These are phyloP conservation scores for Brettanomyces sp. DNA, from an alignment of 805 yeast genomes.

Conservation along the genomic window DNA sequence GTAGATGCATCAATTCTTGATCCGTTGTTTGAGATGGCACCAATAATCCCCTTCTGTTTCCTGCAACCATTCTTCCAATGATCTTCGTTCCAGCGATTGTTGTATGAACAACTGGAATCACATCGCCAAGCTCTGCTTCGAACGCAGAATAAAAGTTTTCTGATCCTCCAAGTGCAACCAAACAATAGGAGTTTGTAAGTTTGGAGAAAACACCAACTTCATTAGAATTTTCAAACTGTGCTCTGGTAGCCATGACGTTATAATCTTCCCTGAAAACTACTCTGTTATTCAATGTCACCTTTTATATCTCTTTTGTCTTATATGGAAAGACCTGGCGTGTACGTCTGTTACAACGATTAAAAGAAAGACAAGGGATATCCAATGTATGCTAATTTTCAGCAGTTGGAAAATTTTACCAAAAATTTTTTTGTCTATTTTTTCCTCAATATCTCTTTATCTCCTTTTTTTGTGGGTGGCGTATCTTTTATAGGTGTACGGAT, in stretches of 20 bases:
- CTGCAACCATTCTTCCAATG: slow-evolving; percentile 97
- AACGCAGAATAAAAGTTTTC: slow-evolving; percentile 79
- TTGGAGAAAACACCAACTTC: slow-evolving; percentile 93
- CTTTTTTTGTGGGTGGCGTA: no score
- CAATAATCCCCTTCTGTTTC: slow-evolving; percentile 92
- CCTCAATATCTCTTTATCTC: background rate
- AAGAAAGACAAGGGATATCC: no score
- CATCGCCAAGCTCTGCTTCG: slow-evolving; percentile 96
- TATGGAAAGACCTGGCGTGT: no score
- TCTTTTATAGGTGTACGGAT: no score
- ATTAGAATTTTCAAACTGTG: slow-evolving; percentile 72
- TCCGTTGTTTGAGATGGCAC: slow-evolving; percentile 98
- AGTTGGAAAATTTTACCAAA: no score
- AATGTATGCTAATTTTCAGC: background rate
- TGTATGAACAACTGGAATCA: slow-evolving; percentile 91
- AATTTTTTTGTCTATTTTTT: background rate
- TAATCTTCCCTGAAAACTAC: no score
- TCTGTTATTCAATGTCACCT: no score
- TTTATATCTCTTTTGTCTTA: no score
- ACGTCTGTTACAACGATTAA: no score
- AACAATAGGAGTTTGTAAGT: slow-evolving; percentile 90
- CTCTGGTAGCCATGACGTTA: slow-evolving; percentile 51
- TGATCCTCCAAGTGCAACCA: slow-evolving; percentile 96
- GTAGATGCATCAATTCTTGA: slow-evolving; percentile 93
- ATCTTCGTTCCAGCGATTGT: slow-evolving; percentile 98